Evolutionary conservation across 2,329 filamentous ascomycete genomes (phyloP).

Genomic region (Ophiostoma triangulosporum): DNA sequence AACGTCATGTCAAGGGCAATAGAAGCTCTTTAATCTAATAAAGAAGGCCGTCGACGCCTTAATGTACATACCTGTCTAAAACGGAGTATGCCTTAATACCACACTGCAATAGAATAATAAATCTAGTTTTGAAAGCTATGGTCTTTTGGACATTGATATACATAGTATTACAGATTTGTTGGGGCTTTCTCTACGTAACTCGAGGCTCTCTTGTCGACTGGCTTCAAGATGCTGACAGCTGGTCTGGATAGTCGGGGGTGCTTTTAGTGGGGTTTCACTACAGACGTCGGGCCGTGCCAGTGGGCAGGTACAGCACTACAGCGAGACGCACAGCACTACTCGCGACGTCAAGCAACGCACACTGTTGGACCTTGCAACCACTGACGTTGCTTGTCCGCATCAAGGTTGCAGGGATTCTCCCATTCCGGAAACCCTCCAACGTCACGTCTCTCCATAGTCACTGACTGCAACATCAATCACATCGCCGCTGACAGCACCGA

Average conservation of each 20-base stretch:
- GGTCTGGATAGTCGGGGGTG: background rate
- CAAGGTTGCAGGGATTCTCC: background rate
- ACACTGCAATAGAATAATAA: background rate
- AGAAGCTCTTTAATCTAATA: constrained; percentile 7
- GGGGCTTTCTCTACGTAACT: too few relatives aligned
- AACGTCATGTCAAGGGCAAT: constrained; percentile 4
- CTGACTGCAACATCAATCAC: background rate
- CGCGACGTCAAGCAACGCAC: too few relatives aligned
- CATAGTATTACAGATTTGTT: too few relatives aligned
- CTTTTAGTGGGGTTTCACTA: background rate
- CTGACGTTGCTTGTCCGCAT: background rate
- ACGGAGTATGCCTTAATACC: constrained; percentile 4
- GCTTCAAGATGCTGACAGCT: background rate
- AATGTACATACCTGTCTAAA: constrained; percentile 7
- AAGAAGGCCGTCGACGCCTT: constrained; percentile 4
- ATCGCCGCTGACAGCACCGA: background rate
- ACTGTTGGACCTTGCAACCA: background rate
- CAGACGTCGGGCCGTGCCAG: background rate
- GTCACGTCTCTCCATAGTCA: background rate
- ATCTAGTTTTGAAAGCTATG: background rate
- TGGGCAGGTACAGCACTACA: background rate
- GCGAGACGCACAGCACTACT: background rate
- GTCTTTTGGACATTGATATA: too few relatives aligned
- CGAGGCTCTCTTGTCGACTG: too few relatives aligned
- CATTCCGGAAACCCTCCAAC: background rate